phyloP scores from a whole-genome alignment of 176 grass and related monocot genomes.

The Stipa capillata region DNA sequence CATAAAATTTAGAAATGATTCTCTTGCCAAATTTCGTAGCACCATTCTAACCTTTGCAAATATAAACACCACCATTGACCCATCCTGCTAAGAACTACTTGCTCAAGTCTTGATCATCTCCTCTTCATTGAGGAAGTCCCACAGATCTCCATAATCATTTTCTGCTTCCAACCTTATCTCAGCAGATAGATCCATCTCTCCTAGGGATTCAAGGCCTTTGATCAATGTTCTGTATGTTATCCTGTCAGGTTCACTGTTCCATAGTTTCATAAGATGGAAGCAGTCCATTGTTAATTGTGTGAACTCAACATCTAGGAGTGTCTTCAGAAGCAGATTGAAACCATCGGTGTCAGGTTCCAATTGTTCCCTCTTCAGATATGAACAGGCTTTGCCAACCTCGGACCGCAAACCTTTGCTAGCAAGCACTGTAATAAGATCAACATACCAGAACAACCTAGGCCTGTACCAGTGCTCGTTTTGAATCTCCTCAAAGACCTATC shows the following conservation, averaged over 20 bases:
- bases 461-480: conserved; percentile 81
- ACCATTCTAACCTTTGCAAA: not conserved
- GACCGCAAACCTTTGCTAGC: conserved; percentile 42
- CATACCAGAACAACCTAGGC: conserved; percentile 53
- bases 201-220: conserved; percentile 50
- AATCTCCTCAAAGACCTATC: conserved; percentile 80
- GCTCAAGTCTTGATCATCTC: conserved; percentile 7
- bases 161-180: conserved; percentile 55
- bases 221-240: conserved; percentile 55
- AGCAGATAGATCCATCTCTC: conserved; percentile 42
- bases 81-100: conserved; percentile 11
- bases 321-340: conserved; percentile 66
- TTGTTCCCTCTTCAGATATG: conserved; percentile 65
- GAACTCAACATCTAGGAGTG: conserved; percentile 50
- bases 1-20: not conserved
- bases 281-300: conserved; percentile 57
- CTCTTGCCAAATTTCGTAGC: not conserved
- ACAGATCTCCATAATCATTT: conserved; percentile 32
- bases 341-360: conserved; percentile 55
- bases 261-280: conserved; percentile 76
- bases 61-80: not conserved
- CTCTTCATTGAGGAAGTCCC: conserved; percentile 47
- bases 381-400: conserved; percentile 49
- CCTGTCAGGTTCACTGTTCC: conserved; percentile 72
- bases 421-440: conserved; percentile 62